Evolutionary conservation across 495 filamentous ascomycete species (phyloP), one percentile per base, ranked within the genome.

Genomic region (Aspergillus bridgeri): DNA sequence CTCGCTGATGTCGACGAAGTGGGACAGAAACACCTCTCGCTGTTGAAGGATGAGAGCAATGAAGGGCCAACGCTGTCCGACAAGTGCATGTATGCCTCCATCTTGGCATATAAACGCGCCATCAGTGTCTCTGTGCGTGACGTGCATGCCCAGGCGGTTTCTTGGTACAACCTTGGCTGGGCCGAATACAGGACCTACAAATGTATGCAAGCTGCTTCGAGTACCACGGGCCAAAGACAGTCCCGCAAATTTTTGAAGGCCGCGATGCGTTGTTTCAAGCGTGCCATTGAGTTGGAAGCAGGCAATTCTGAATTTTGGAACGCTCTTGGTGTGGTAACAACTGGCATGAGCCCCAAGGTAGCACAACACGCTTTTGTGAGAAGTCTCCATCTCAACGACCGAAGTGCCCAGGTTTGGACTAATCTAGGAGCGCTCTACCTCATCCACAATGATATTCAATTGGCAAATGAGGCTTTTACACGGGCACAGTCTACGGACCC

Each of bases 231-330:
- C 22, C 70, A 75, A 66, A 72, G 66, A 57, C 75, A 82, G 60
- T 54, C 72, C 2, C 83, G 80, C 17, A 86, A 78, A 54, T 90
- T 89, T 59, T 77, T 96, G 21, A 93, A 87, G 70, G 86, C 91
- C 21, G 81, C 93, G 21, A 86, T 98, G 52, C 83, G 88, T 24
- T 95, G 92, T 69, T 99, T 99, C 83, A 99, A 98, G 73, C 81
- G 90, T 51, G 89, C 95, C 4, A 98, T 99, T 65, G 95, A 98
- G 71, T 75, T 97, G 2, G 94, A 99, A 69, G 88, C 95, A 6
- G 89, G 92, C 25, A 99, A 98, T 65, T 77, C 92, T 0, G 94
- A 99, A 64, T 99, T 98, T 71, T 99, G 94, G 94, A 97, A 96
- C 69, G 85, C 94, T 3, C 82, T 99, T 20, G 94, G 93, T 20